phyloP scores from a whole-genome alignment of 2,329 filamentous ascomycete genomes.

The Thyridium curvatum region DNA sequence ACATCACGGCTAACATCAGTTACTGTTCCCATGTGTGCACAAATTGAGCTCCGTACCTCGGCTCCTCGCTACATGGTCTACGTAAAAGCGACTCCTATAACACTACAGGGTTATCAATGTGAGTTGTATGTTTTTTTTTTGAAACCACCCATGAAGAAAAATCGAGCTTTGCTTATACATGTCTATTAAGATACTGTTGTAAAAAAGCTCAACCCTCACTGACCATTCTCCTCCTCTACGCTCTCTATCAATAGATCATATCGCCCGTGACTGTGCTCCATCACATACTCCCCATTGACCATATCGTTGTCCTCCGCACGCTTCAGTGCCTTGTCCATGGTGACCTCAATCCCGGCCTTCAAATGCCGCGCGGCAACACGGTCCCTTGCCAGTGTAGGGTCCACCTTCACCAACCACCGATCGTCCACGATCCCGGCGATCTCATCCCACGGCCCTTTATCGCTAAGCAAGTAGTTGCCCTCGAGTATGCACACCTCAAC shows the following conservation, averaged over 20 bases:
- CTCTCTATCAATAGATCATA: conserved; percentile 19
- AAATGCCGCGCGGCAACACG: conserved; percentile 32
- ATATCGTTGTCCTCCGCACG: conserved; percentile 30
- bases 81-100: too few species aligned
- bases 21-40: too few species aligned
- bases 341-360: conserved; percentile 30
- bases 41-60: too few species aligned
- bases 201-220: background rate
- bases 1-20: too few species aligned
- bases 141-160: too few species aligned
- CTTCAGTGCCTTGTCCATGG: conserved; percentile 23
- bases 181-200: too few species aligned
- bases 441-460: conserved; percentile 22
- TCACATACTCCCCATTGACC: conserved; percentile 19
- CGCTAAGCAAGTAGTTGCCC: conserved; percentile 20
- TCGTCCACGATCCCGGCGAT: conserved; percentile 29
- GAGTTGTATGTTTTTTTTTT: too few species aligned
- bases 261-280: conserved; percentile 14
- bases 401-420: conserved; percentile 32
- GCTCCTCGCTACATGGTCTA: too few species aligned
- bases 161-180: too few species aligned
- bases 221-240: conserved; percentile 11
- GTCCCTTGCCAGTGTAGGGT: conserved; percentile 23
- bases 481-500: conserved; percentile 13
- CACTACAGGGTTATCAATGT: too few species aligned